Evolutionary conservation across 129 eudicot genomes (phyloP).

Genomic region (Artemisia argyi): DNA sequence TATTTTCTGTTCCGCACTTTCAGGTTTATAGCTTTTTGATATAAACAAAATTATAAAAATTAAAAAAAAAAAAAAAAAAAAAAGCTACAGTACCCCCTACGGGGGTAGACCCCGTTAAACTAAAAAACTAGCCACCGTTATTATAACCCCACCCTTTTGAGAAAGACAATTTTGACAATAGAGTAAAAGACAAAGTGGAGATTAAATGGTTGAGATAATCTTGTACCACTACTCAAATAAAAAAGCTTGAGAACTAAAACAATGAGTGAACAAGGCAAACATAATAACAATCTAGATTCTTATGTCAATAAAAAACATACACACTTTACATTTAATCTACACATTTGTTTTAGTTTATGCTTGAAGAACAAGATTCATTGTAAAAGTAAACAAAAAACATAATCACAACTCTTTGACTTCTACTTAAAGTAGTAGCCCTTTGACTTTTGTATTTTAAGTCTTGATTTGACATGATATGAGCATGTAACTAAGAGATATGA

Average conservation of each 20-base stretch:
- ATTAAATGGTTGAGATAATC: constrained; percentile 20
- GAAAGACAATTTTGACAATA: constrained; percentile 15
- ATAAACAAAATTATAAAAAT: too few relatives aligned
- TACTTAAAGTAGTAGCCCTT: constrained; percentile 14
- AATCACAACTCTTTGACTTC: constrained; percentile 29
- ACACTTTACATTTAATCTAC: too few relatives aligned
- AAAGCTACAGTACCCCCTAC: too few relatives aligned
- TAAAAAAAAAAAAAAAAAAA: too few relatives aligned
- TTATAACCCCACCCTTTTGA: too few relatives aligned
- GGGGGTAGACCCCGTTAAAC: too few relatives aligned
- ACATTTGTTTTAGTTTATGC: too few relatives aligned
- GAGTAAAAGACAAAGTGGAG: constrained; percentile 16
- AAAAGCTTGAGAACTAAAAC: background rate
- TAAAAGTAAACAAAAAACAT: constrained; percentile 6
- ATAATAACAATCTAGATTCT: background rate
- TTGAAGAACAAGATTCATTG: background rate
- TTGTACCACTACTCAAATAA: constrained; percentile 8
- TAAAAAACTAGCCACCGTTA: too few relatives aligned
- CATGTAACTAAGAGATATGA: constrained; percentile 25
- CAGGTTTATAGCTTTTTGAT: too few relatives aligned
- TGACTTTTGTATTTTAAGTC: constrained; percentile 22
- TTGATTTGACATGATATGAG: constrained; percentile 12
- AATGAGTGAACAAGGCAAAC: background rate
- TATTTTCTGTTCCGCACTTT: too few relatives aligned
- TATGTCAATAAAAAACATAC: too few relatives aligned